Percentiles rank a stretch among this genome's conserved stretches.
Conservation (phyloP, 345 rosid species). For the Ailanthus altissimus region DNA sequence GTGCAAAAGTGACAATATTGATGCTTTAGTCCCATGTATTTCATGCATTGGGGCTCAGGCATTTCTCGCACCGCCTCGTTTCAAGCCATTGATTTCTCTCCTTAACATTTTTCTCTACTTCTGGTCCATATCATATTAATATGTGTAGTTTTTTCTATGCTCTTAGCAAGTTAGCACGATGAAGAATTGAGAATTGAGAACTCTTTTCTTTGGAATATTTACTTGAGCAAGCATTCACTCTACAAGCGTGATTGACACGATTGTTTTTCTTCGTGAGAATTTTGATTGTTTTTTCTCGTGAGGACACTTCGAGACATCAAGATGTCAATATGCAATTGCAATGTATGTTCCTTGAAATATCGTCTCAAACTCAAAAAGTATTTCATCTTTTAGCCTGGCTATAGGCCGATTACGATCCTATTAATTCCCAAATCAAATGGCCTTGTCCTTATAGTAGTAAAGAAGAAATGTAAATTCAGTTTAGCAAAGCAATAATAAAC, state of each 20-base stretch:
- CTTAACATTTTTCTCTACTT: slow-evolving; percentile 21
- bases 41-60: slow-evolving; percentile 20
- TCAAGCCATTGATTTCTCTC: slow-evolving; percentile 34
- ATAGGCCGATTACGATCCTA: no score
- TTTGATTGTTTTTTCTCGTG: not conserved
- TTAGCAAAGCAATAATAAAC: no score
- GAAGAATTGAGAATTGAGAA: no score
- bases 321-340: not conserved
- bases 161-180: no score
- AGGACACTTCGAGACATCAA: not conserved
- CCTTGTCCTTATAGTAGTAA: no score
- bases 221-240: not conserved
- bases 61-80: slow-evolving; percentile 30
- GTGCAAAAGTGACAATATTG: not conserved
- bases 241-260: not conserved
- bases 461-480: no score
- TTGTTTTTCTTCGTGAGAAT: no score
- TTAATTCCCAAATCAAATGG: no score
- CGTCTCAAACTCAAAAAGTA: no score
- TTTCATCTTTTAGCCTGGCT: no score
- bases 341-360: no score
- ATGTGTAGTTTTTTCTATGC: no score
- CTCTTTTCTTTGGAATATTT: not conserved
- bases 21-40: slow-evolving; percentile 12
- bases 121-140: not conserved